These are phyloP conservation scores for Dothideomycetes sp. DNA, from an alignment of 2,329 filamentous ascomycete genomes.

Conservation along the genomic window DNA sequence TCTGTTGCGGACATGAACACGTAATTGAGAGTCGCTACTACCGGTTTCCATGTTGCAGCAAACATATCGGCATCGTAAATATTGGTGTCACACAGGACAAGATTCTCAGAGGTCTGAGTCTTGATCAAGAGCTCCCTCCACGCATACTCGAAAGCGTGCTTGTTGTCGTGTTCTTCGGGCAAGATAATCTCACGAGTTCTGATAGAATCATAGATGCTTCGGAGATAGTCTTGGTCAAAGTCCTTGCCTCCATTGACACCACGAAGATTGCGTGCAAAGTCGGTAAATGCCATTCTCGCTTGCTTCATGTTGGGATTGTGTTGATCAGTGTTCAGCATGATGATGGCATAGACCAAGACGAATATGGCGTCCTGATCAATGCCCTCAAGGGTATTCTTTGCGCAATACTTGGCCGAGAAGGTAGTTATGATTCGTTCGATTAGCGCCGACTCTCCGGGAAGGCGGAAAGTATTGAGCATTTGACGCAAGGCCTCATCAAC, in stretches of 20 bases:
- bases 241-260: constrained; percentile 81
- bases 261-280: constrained; percentile 82
- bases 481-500: constrained; percentile 83
- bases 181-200: constrained; percentile 90
- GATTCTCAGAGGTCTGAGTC: constrained; percentile 62
- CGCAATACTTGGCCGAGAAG: constrained; percentile 79
- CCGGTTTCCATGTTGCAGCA: constrained; percentile 86
- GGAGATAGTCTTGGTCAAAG: constrained; percentile 73
- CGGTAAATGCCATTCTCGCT: constrained; percentile 73
- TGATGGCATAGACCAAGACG: constrained; percentile 88
- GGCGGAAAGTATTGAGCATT: constrained; percentile 82
- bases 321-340: constrained; percentile 94
- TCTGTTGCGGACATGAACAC: constrained; percentile 99
- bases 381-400: constrained; percentile 58
- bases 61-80: constrained; percentile 98
- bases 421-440: constrained; percentile 86
- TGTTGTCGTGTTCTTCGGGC: constrained; percentile 93
- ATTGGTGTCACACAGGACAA: constrained; percentile 79
- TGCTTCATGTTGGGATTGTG: constrained; percentile 85
- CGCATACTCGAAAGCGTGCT: constrained; percentile 91
- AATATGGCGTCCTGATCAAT: constrained; percentile 85
- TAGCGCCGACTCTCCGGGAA: constrained; percentile 84
- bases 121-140: constrained; percentile 93
- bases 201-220: constrained; percentile 84
- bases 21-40: constrained; percentile 89